These are phyloP conservation scores for Penicillium longicatenatum DNA, from an alignment of 495 filamentous ascomycete genomes.

Conservation along the genomic window DNA sequence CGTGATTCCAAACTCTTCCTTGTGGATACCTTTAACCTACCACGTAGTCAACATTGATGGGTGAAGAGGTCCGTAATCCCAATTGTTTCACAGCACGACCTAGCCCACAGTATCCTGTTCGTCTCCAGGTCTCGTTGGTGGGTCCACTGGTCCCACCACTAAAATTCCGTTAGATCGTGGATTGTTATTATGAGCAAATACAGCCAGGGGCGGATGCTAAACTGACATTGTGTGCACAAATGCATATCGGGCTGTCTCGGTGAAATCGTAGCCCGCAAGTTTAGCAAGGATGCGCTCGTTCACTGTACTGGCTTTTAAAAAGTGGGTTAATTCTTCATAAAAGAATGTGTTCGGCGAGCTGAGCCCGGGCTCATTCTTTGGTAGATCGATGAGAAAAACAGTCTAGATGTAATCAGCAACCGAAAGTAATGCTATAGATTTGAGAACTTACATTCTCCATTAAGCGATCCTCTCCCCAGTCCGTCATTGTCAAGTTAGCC, in stretches of 20 bases:
- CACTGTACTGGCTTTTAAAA: slow-evolving; percentile 67
- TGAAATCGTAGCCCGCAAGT: slow-evolving; percentile 73
- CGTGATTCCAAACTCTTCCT: not conserved
- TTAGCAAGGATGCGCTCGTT: slow-evolving; percentile 60
- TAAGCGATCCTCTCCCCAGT: slow-evolving; percentile 78
- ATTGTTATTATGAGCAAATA: not conserved
- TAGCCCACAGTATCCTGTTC: slow-evolving; percentile 72
- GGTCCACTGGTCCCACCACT: slow-evolving; percentile 59
- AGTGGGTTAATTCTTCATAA: slow-evolving; percentile 68
- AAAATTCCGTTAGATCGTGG: slow-evolving; percentile 8
- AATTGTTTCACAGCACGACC: slow-evolving; percentile 60
- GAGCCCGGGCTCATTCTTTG: slow-evolving; percentile 42
- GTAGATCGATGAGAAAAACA: slow-evolving; percentile 84
- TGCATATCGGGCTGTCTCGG: slow-evolving; percentile 62
- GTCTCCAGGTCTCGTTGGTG: slow-evolving; percentile 53
- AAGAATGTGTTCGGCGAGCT: slow-evolving; percentile 57
- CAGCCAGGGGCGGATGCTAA: not conserved
- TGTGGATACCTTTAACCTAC: slow-evolving; percentile 38
- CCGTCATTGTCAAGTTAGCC: slow-evolving; percentile 76
- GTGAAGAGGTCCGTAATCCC: slow-evolving; percentile 47
- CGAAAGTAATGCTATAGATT: not conserved
- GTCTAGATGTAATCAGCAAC: slow-evolving; percentile 40
- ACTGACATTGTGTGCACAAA: slow-evolving; percentile 78
- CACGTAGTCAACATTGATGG: slow-evolving; percentile 62
- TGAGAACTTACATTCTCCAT: slow-evolving; percentile 72